Evolutionary conservation across 129 eudicot species (phyloP).

Genomic region (Saposhnikovia divaricata): DNA sequence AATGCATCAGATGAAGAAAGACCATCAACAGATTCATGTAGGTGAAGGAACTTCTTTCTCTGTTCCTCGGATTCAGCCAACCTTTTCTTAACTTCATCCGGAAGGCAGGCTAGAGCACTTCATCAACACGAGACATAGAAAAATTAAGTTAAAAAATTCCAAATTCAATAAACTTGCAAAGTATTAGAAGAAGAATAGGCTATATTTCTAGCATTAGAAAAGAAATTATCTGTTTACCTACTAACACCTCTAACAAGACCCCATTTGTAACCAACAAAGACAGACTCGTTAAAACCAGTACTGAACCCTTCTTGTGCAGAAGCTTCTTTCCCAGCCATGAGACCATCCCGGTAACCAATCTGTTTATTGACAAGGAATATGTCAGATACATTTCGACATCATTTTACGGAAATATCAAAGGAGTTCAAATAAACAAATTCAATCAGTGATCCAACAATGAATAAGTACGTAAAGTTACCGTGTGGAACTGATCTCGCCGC

Average conservation of each 20-base stretch:
- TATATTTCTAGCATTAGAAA: no score
- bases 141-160: neutral
- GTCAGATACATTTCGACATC: neutral
- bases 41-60: neutral
- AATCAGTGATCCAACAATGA: neutral
- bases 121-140: neutral
- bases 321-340: constrained; percentile 41
- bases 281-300: constrained; percentile 36
- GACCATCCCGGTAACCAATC: constrained; percentile 50
- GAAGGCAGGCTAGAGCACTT: constrained; percentile 35
- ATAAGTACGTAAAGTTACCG: constrained; percentile 35
- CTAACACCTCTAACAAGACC: constrained; percentile 44
- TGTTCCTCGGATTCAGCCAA: constrained; percentile 32
- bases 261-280: constrained; percentile 33
- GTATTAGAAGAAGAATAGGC: neutral
- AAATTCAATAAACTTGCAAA: neutral
- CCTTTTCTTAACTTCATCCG: constrained; percentile 19
- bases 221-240: constrained; percentile 23
- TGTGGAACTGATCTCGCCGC: constrained; percentile 63
- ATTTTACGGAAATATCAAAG: neutral
- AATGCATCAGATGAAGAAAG: constrained; percentile 10
- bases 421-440: neutral
- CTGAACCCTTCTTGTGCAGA: constrained; percentile 49
- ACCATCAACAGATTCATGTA: constrained; percentile 1
- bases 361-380: neutral